Percentiles rank a stretch among this genome's conserved stretches.
Conservation (phyloP, 106 monocot species). For the Dendrobium officinale region DNA sequence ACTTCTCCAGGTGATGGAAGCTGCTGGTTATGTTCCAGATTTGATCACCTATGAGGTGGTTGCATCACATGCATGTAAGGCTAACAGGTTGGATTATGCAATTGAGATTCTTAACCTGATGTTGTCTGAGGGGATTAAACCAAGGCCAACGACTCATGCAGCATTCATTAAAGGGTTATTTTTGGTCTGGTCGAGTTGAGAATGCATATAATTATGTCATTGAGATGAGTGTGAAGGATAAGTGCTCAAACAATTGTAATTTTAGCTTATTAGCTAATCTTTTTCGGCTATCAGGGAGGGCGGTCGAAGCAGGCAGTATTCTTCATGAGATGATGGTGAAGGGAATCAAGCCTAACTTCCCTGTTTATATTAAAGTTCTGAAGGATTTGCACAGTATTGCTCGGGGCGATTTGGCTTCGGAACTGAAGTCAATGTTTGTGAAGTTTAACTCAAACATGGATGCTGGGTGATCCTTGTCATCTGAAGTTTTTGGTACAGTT, state of each 20-base stretch:
- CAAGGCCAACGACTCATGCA: slow-evolving; percentile 55
- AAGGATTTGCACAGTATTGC: slow-evolving; percentile 47
- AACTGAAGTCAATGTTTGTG: slow-evolving; percentile 43
- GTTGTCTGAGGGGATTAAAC: slow-evolving; percentile 51
- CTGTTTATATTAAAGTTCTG: slow-evolving; percentile 50
- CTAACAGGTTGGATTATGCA: slow-evolving; percentile 42
- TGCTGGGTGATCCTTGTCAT: slow-evolving; percentile 5
- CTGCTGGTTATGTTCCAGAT: slow-evolving; percentile 33
- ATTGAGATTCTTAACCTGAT: slow-evolving; percentile 47
- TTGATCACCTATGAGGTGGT: slow-evolving; percentile 58
- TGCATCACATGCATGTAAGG: slow-evolving; percentile 53
- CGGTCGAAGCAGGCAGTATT: slow-evolving; percentile 43
- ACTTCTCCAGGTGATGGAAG: slow-evolving; percentile 61
- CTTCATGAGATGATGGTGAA: slow-evolving; percentile 84
- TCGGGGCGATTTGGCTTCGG: slow-evolving; percentile 36
- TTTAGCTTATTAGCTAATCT: slow-evolving; percentile 66
- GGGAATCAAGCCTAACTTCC: slow-evolving; percentile 56
- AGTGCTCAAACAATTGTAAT: slow-evolving; percentile 44
- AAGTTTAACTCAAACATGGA: slow-evolving; percentile 17
- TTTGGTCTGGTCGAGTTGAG: slow-evolving; percentile 29
- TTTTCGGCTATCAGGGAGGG: slow-evolving; percentile 25
- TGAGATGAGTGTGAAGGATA: slow-evolving; percentile 56
- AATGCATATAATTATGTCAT: slow-evolving; percentile 63
- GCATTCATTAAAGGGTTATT: slow-evolving; percentile 76
- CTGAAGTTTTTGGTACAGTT: background rate